Percentiles rank a stretch among this genome's conserved stretches.
These are phyloP conservation scores for Themeda triandra DNA, from an alignment of 176 grass and related monocot species.

Conservation along the genomic window DNA sequence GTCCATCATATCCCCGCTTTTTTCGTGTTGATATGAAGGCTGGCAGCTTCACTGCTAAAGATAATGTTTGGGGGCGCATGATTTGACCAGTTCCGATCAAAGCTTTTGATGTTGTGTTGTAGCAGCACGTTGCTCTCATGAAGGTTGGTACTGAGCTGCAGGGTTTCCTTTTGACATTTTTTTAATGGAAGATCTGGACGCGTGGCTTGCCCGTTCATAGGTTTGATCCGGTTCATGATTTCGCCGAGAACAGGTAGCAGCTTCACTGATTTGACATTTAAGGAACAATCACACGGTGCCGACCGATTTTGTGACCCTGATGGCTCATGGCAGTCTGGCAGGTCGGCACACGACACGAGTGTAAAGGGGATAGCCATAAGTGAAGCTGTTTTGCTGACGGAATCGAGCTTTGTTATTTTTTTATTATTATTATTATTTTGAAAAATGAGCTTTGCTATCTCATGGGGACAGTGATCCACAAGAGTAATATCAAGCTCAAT, in stretches of 20 bases:
- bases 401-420: background rate
- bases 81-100: slow-evolving; percentile 19
- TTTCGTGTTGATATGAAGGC: slow-evolving; percentile 30
- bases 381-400: background rate
- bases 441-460: background rate
- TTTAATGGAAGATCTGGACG: slow-evolving; percentile 5
- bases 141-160: background rate
- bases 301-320: slow-evolving; percentile 2
- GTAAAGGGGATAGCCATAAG: background rate
- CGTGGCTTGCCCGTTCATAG: background rate
- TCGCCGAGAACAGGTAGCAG: background rate
- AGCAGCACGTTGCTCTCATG: slow-evolving; percentile 21
- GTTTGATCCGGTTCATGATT: background rate
- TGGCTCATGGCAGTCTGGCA: background rate
- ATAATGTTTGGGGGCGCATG: slow-evolving; percentile 1
- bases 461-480: slow-evolving; percentile 3
- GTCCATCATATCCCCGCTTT: slow-evolving; percentile 27
- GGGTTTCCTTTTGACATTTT: background rate
- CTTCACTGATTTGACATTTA: slow-evolving; percentile 5
- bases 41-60: slow-evolving; percentile 2
- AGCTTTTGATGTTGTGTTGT: background rate
- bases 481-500: background rate
- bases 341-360: slow-evolving; percentile 1
- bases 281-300: background rate
- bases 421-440: too few relatives aligned